phyloP scores from a whole-genome alignment of 2,329 filamentous ascomycete genomes.

The Alternaria ventricosa region DNA sequence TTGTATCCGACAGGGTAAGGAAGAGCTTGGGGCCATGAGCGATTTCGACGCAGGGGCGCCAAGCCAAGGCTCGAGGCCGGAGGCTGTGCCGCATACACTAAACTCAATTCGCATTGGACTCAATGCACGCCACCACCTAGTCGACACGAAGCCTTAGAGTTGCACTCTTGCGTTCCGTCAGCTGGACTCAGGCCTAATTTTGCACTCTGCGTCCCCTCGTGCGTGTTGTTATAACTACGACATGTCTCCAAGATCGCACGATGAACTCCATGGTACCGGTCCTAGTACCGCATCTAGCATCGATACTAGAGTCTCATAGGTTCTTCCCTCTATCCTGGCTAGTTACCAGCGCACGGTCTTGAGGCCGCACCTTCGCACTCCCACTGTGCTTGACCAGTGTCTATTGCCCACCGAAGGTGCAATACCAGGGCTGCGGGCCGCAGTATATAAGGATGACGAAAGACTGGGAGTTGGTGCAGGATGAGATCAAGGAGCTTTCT shows the following conservation, averaged over 20 bases:
- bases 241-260: not conserved
- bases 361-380: not conserved
- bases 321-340: not conserved
- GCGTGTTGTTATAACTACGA: not conserved
- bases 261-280: not conserved
- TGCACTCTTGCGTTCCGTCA: slow-evolving; percentile 8
- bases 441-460: slow-evolving; percentile 37
- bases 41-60: not conserved
- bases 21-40: not conserved
- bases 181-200: not conserved
- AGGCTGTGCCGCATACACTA: not conserved
- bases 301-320: not conserved
- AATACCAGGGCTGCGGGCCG: not conserved
- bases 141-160: not conserved
- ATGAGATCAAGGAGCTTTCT: slow-evolving; percentile 42
- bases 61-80: not conserved
- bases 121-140: not conserved
- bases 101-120: not conserved
- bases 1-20: not conserved
- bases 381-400: not conserved
- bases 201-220: not conserved
- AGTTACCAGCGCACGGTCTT: not conserved
- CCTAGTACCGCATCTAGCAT: not conserved
- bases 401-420: not conserved
- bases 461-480: slow-evolving; percentile 37